Conservation (phyloP, 2,329 filamentous ascomycete species). For the Beauveria bassiana region DNA sequence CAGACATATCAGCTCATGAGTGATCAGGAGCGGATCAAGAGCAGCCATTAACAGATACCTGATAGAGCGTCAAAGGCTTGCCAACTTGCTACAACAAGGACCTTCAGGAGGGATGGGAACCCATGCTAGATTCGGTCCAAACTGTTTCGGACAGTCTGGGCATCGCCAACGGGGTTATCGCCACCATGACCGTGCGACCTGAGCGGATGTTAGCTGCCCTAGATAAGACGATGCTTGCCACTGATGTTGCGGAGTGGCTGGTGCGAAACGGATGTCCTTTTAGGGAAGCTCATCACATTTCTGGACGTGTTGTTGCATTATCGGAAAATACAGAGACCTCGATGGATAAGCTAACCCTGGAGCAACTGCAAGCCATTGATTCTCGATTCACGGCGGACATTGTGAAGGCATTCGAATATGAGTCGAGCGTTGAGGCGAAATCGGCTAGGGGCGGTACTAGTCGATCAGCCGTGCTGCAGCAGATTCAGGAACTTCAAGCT, state of each 20-base stretch:
- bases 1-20: slow-evolving; percentile 16
- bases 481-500: slow-evolving; percentile 40
- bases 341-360: slow-evolving; percentile 61
- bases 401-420: slow-evolving; percentile 58
- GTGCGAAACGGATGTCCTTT: slow-evolving; percentile 62
- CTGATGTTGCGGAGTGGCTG: slow-evolving; percentile 55
- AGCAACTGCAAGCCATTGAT: slow-evolving; percentile 62
- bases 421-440: slow-evolving; percentile 64
- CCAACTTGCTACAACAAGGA: slow-evolving; percentile 74
- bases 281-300: slow-evolving; percentile 71
- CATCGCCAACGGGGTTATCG: slow-evolving; percentile 66
- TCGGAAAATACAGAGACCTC: slow-evolving; percentile 54
- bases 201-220: slow-evolving; percentile 65
- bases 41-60: slow-evolving; percentile 20
- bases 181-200: slow-evolving; percentile 56
- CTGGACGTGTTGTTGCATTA: slow-evolving; percentile 62
- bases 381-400: slow-evolving; percentile 61
- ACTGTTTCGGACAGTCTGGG: slow-evolving; percentile 65
- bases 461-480: slow-evolving; percentile 52
- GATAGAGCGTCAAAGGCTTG: slow-evolving; percentile 48
- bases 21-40: slow-evolving; percentile 20
- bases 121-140: slow-evolving; percentile 67
- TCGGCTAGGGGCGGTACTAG: slow-evolving; percentile 61
- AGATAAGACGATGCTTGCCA: slow-evolving; percentile 67
- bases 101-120: slow-evolving; percentile 68